Percentiles rank a stretch among this genome's conserved stretches.
Conservation (phyloP, 768 basidiomycete genomes). For the Mycena epipterygia region DNA sequence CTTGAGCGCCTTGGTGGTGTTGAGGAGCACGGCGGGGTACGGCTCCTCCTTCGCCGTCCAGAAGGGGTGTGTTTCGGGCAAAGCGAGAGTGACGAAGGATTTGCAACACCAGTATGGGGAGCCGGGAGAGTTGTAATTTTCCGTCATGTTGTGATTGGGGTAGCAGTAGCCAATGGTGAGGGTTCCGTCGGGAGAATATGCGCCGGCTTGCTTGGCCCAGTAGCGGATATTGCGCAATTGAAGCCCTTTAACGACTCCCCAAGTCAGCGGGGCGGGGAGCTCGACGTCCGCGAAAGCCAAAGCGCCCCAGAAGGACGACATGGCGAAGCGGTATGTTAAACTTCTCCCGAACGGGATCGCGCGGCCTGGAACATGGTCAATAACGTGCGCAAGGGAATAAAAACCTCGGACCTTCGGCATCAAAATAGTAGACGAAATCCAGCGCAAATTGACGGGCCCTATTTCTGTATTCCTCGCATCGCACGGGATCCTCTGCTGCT, state of each 20-base stretch:
- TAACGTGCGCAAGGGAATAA: background rate
- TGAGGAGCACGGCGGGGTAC: slow-evolving; percentile 64
- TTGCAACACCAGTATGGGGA: slow-evolving; percentile 90
- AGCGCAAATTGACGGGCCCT: slow-evolving; percentile 73
- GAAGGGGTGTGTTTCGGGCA: slow-evolving; percentile 78
- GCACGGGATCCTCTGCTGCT: slow-evolving; percentile 70
- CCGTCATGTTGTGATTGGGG: slow-evolving; percentile 81
- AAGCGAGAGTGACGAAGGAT: slow-evolving; percentile 75
- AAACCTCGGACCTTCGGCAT: slow-evolving; percentile 66
- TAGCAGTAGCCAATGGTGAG: slow-evolving; percentile 80
- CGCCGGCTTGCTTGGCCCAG: slow-evolving; percentile 76
- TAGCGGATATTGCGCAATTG: slow-evolving; percentile 80
- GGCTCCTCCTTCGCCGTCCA: slow-evolving; percentile 78
- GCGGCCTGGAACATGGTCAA: slow-evolving; percentile 59
- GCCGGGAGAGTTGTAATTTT: slow-evolving; percentile 85
- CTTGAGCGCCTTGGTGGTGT: slow-evolving; percentile 63
- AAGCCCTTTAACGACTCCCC: slow-evolving; percentile 82
- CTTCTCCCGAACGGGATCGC: slow-evolving; percentile 84
- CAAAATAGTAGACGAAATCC: slow-evolving; percentile 84
- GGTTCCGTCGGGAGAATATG: slow-evolving; percentile 73
- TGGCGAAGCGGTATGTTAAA: slow-evolving; percentile 85
- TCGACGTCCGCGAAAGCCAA: slow-evolving; percentile 79
- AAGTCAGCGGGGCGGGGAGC: slow-evolving; percentile 76
- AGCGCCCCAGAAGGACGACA: slow-evolving; percentile 85
- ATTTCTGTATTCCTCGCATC: slow-evolving; percentile 75